phyloP scores from a whole-genome alignment of 306 rosid genomes.

The Neltuma alba region DNA sequence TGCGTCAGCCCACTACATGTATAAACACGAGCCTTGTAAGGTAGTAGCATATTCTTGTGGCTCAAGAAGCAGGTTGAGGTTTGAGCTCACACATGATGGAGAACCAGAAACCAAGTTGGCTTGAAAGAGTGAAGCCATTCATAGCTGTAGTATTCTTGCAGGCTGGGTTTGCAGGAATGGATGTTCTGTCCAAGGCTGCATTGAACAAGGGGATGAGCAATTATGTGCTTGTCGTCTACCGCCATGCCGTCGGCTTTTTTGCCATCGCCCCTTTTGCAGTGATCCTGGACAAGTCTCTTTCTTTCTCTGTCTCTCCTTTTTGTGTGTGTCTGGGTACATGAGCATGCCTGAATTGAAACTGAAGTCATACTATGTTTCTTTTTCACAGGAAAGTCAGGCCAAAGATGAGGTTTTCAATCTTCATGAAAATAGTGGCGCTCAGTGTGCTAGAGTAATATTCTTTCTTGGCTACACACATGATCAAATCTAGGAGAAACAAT shows the following conservation, averaged over 20 bases:
- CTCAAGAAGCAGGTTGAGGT: background rate
- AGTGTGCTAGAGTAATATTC: constrained; percentile 72
- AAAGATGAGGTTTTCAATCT: constrained; percentile 75
- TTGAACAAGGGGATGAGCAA: constrained; percentile 89
- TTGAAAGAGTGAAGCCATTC: constrained; percentile 59
- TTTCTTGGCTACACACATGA: background rate
- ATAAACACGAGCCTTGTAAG: constrained; percentile 23
- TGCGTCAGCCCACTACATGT: too few species aligned
- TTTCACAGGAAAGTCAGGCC: constrained; percentile 78
- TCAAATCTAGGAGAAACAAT: background rate
- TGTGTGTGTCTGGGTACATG: too few species aligned
- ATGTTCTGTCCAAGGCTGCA: constrained; percentile 84
- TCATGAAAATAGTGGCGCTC: constrained; percentile 63
- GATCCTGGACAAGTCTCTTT: constrained; percentile 62
- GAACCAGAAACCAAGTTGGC: constrained; percentile 27
- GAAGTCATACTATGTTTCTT: background rate
- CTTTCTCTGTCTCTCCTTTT: constrained; percentile 9
- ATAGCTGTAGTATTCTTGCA: constrained; percentile 71
- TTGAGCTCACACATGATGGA: constrained; percentile 39
- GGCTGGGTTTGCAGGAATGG: too few species aligned
- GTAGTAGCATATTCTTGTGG: constrained; percentile 25
- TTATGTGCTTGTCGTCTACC: constrained; percentile 80
- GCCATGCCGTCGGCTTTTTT: constrained; percentile 69
- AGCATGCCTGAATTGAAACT: background rate
- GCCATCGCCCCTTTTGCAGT: constrained; percentile 74